Percentiles rank a stretch among this genome's conserved stretches.
These are phyloP conservation scores for Camellia sinensis DNA, from an alignment of 148 eudicot species.

Conservation along the genomic window DNA sequence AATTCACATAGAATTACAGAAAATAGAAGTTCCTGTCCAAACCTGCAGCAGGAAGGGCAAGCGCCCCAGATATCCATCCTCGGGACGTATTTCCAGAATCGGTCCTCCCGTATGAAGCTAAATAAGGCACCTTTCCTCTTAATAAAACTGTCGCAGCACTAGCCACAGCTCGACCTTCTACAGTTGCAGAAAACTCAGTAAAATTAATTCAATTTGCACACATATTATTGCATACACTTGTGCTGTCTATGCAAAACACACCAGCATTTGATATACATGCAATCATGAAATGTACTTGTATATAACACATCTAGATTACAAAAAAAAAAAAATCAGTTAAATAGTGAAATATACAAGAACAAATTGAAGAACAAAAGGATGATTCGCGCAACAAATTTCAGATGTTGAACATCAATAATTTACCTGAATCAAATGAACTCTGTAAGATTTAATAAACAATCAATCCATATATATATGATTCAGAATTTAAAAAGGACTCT, in stretches of 20 bases:
- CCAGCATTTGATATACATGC: neutral
- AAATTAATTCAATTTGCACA: neutral
- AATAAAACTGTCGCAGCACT: constrained; percentile 50
- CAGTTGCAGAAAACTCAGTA: constrained; percentile 10
- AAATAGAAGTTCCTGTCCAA: neutral
- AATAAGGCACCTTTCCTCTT: constrained; percentile 53
- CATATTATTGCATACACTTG: neutral
- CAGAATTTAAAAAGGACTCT: neutral
- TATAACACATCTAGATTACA: neutral
- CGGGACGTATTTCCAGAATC: constrained; percentile 46
- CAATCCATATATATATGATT: neutral
- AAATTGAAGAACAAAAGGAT: no score
- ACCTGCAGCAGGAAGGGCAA: constrained; percentile 97
- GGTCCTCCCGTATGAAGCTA: constrained; percentile 55
- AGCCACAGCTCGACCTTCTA: constrained; percentile 70
- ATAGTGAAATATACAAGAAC: neutral
- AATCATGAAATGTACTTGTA: no score
- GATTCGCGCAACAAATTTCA: neutral
- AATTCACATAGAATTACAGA: neutral
- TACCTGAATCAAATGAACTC: neutral
- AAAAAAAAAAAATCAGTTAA: neutral
- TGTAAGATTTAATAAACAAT: neutral
- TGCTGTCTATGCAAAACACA: neutral
- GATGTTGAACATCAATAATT: neutral
- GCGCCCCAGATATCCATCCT: constrained; percentile 63